phyloP scores from a whole-genome alignment of 306 rosid species.

The Castanopsis chinensis region DNA sequence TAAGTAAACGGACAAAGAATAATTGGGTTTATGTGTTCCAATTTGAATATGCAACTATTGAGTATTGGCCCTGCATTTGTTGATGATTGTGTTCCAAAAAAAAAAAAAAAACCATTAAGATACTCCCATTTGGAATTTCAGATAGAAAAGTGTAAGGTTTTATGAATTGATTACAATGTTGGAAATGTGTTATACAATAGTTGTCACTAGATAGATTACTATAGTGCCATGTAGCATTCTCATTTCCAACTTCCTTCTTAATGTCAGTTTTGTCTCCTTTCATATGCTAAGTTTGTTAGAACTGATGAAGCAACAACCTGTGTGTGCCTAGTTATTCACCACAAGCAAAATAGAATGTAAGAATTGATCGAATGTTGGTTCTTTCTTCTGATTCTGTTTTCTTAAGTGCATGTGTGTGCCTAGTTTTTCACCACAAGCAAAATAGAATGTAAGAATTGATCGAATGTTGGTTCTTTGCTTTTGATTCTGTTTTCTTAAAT shows the following conservation, averaged over 20 bases:
- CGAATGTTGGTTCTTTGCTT: constrained; percentile 1
- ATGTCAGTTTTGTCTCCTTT: constrained; percentile 2
- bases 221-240: background rate
- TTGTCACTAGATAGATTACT: background rate
- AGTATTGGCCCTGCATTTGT: constrained; percentile 45
- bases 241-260: background rate
- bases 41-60: constrained; percentile 77
- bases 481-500: background rate
- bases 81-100: constrained; percentile 44
- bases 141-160: background rate
- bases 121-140: background rate
- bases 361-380: constrained; percentile 19
- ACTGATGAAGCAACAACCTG: background rate
- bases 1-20: background rate
- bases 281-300: too few species aligned
- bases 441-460: constrained; percentile 51
- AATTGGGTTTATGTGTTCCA: constrained; percentile 83
- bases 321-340: constrained; percentile 69
- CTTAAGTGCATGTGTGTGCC: constrained; percentile 51
- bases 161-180: constrained; percentile 3
- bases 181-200: background rate
- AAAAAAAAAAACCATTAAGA: background rate
- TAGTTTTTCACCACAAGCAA: constrained; percentile 58
- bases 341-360: constrained; percentile 53
- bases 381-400: background rate